Base-by-base conservation (phyloP, 352 stramenopile genomes). In the Globisporangium polare region DNA sequence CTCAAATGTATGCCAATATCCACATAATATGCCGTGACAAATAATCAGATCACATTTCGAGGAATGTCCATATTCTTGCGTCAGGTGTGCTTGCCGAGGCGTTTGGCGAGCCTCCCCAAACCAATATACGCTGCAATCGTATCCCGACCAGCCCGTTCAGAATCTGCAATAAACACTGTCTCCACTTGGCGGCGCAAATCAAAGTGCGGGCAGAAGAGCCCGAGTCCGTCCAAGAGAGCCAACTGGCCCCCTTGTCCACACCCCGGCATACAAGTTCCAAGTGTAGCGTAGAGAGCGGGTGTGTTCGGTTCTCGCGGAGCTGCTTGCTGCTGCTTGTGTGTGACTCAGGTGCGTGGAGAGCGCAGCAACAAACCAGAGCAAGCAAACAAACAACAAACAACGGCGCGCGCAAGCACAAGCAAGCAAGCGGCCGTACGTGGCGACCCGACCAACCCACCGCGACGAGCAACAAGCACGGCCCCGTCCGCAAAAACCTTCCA, bases 311-410 rank as follows among this genome's bases (percentile, higher is more conserved):
- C 39, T 20, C 18, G 37, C 37, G 37, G 37, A 52, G 12, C 24
- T 52, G 47, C 26, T 51, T 51, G 45, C 12, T 22, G n/a, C 24
- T 50, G 13, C 8, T 29, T 59, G 37, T 31, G 53, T 61, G 41
- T 27, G 41, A 53, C 37, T 51, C 54, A 47, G 54, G 15, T 41
- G 33, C 8, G 29, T 7, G 29, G 39, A 37, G 13, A 47, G 52
- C 13, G 7, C 29, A 57, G 27, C 31, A 47, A 43, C 18, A 45
- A 58, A 17, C 33, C 33, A 43, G 3, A 57, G 35, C 26, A 17
- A 31, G 9, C 50, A 56, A 43, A 24, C 51, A 57, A 24, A 35
- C 33, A 58, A 58, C 39, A 41, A 54, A 55, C 49, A 39, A 55
- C 49, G 49, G 49, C 49, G 26, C 49, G 49, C 49, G 31, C 49